A percentile compares a stretch with the other conserved stretches of the same genome.
Conservation (phyloP, 495 filamentous ascomycete species). For the Neurospora africana region DNA sequence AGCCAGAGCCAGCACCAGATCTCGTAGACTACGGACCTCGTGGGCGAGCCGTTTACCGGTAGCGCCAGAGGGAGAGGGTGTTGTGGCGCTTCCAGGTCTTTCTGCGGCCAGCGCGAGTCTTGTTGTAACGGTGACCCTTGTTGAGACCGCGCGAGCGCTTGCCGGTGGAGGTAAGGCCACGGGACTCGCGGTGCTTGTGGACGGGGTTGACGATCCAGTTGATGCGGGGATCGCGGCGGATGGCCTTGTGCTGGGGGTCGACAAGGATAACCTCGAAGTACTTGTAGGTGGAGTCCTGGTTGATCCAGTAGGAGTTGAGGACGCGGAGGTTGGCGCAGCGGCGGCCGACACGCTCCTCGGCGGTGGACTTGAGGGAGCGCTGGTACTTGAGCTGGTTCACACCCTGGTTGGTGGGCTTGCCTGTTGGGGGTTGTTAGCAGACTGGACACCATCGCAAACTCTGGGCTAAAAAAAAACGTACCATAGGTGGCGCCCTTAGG, state of each 20-base stretch:
- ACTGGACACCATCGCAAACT: slow-evolving; percentile 2
- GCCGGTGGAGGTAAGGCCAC: slow-evolving; percentile 93
- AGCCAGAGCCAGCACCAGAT: slow-evolving; percentile 15
- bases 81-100: slow-evolving; percentile 99
- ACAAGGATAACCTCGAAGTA: slow-evolving; percentile 99
- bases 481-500: slow-evolving; percentile 98
- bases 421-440: slow-evolving; percentile 33
- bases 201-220: slow-evolving; percentile 99
- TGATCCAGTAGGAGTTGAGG: slow-evolving; percentile 99
- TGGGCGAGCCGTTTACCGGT: slow-evolving; percentile 41
- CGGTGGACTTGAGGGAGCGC: slow-evolving; percentile 90
- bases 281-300: slow-evolving; percentile 99
- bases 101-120: slow-evolving; percentile 85
- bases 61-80: slow-evolving; percentile 91
- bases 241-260: slow-evolving; percentile 99
- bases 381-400: slow-evolving; percentile 99
- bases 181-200: slow-evolving; percentile 98
- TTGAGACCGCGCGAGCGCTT: slow-evolving; percentile 98
- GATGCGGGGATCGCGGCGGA: slow-evolving; percentile 96
- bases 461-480: slow-evolving; percentile 31
- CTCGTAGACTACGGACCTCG: slow-evolving; percentile 5
- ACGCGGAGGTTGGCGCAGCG: slow-evolving; percentile 97
- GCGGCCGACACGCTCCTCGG: slow-evolving; percentile 98
- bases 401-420: slow-evolving; percentile 99
- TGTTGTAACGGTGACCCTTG: slow-evolving; percentile 98